Evolutionary conservation across 2,329 filamentous ascomycete species (phyloP).

Genomic region (Fusarium pseudonygamai): DNA sequence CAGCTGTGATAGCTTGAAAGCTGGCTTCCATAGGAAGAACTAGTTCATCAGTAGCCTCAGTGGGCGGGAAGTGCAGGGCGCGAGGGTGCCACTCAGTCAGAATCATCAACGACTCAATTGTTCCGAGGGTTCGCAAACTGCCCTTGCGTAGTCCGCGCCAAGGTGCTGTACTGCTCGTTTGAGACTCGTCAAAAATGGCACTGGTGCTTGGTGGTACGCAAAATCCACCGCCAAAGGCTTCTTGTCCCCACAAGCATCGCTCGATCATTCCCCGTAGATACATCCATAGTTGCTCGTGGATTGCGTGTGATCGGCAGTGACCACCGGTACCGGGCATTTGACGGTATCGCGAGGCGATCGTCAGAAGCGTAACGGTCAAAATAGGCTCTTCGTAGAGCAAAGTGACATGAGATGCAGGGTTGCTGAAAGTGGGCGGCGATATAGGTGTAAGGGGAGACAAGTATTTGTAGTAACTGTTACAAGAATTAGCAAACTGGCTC

Average conservation of each 20-base stretch:
- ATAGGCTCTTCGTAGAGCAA: slow-evolving; percentile 92
- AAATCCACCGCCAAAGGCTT: slow-evolving; percentile 91
- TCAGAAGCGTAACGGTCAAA: slow-evolving; percentile 88
- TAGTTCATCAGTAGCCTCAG: slow-evolving; percentile 76
- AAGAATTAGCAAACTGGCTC: slow-evolving; percentile 15
- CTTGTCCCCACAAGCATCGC: slow-evolving; percentile 93
- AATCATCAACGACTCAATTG: slow-evolving; percentile 92
- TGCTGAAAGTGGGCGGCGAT: slow-evolving; percentile 87
- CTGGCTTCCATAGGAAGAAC: slow-evolving; percentile 69
- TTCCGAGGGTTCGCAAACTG: slow-evolving; percentile 88
- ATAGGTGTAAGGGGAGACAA: slow-evolving; percentile 93
- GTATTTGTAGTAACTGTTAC: slow-evolving; percentile 82
- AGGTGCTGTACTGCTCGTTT: slow-evolving; percentile 74
- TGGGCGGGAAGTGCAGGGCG: slow-evolving; percentile 90
- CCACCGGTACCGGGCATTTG: slow-evolving; percentile 82
- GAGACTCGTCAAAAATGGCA: slow-evolving; percentile 63
- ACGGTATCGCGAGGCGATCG: slow-evolving; percentile 89
- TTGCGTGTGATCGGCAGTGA: slow-evolving; percentile 84
- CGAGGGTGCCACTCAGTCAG: slow-evolving; percentile 97
- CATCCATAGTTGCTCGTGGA: slow-evolving; percentile 95
- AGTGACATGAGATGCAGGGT: slow-evolving; percentile 80
- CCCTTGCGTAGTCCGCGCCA: slow-evolving; percentile 77
- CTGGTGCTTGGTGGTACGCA: slow-evolving; percentile 72
- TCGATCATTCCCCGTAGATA: slow-evolving; percentile 96
- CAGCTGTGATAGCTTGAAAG: slow-evolving; percentile 51